phyloP scores from a whole-genome alignment of 306 rosid species.

The Prunus kanzakura region DNA sequence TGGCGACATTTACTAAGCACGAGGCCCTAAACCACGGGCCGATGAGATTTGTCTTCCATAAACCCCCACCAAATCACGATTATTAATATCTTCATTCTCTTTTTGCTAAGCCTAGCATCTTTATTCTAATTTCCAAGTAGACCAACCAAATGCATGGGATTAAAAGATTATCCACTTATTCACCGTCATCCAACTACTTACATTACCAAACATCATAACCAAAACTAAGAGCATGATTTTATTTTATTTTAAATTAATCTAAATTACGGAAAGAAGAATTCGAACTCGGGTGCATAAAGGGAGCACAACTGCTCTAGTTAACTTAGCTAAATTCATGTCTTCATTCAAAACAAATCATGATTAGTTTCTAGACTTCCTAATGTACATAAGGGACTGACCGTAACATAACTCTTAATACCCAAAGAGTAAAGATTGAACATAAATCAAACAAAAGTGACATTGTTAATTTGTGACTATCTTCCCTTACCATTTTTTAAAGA shows the following conservation, averaged over 20 bases:
- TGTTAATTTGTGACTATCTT: no score
- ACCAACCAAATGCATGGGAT: slow-evolving; percentile 10
- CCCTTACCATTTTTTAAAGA: no score
- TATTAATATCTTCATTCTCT: background rate
- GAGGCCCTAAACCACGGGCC: slow-evolving; percentile 15
- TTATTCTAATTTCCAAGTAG: background rate
- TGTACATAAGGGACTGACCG: fast-evolving
- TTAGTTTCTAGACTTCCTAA: fast-evolving
- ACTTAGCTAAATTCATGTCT: no score
- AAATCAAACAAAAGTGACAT: no score
- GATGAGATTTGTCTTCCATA: slow-evolving; percentile 12
- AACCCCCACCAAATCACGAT: slow-evolving; percentile 9
- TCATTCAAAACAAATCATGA: no score
- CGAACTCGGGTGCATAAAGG: fast-evolving
- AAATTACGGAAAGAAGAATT: fast-evolving
- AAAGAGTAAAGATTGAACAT: no score
- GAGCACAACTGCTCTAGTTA: fast-evolving
- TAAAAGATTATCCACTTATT: slow-evolving; percentile 7
- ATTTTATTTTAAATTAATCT: background rate
- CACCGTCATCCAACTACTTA: background rate
- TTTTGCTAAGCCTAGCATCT: background rate
- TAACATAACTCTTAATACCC: no score
- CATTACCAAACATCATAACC: background rate
- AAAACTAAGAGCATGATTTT: background rate
- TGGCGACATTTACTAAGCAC: slow-evolving; percentile 10